These are phyloP conservation scores for Cymodocea nodosa DNA, from an alignment of 116 monocot species.

Conservation along the genomic window DNA sequence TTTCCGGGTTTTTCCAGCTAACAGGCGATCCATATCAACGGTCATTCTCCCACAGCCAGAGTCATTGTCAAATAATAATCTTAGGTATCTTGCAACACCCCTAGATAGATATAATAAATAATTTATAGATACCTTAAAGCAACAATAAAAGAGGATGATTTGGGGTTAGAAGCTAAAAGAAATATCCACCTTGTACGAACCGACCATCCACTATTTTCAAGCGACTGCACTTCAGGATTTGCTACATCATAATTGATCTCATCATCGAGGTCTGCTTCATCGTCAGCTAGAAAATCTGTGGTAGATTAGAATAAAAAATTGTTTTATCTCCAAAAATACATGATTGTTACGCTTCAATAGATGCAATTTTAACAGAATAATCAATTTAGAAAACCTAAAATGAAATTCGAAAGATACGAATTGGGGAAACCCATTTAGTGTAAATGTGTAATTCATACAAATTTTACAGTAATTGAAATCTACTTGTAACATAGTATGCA, in stretches of 20 bases:
- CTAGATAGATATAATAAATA: constrained; percentile 20
- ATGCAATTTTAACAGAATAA: too few relatives aligned
- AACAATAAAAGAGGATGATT: background rate
- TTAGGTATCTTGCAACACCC: constrained; percentile 80
- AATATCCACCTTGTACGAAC: constrained; percentile 63
- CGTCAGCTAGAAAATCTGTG: constrained; percentile 87
- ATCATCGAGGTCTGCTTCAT: constrained; percentile 62
- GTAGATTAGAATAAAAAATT: background rate
- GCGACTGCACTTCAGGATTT: constrained; percentile 45
- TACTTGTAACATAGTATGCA: too few relatives aligned
- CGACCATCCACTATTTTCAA: constrained; percentile 96
- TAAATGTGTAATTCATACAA: too few relatives aligned
- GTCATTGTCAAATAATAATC: constrained; percentile 78
- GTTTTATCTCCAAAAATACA: too few relatives aligned
- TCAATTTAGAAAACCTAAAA: too few relatives aligned
- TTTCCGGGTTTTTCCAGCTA: constrained; percentile 86
- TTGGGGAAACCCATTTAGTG: too few relatives aligned
- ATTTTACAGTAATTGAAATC: too few relatives aligned
- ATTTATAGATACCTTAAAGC: background rate
- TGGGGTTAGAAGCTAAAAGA: background rate
- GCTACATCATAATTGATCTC: constrained; percentile 43
- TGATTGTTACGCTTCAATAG: too few relatives aligned
- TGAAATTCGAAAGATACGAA: too few relatives aligned
- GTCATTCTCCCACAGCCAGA: constrained; percentile 49
- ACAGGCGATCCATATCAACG: constrained; percentile 56